Base-by-base conservation (phyloP, 305 asterid genomes). In the Fraxinus platypoda region DNA sequence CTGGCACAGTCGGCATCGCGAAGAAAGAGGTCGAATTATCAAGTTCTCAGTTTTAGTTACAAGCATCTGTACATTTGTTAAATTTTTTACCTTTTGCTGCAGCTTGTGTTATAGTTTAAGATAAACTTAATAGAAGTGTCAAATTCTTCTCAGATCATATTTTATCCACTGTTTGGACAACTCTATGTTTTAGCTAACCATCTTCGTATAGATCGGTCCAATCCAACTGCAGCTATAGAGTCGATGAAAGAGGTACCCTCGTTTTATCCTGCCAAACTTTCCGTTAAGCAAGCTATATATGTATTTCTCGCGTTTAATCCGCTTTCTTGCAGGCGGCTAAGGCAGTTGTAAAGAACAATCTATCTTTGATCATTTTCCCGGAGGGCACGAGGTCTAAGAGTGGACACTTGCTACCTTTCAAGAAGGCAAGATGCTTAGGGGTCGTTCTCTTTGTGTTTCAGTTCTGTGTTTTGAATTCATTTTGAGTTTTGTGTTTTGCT, bases 1-100 rank as follows among this genome's bases (percentile, higher is more conserved):
- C 89, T 21, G 89, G 93, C 75, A 88, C 88, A 15, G 91, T 90
- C 71, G 90, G 89, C 81, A 85, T 88, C 43, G 93, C 93, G 0
- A 88, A 88, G 76, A 90, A 90, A 84, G 93, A 90, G 91, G 92
- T 88, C 26, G 4, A 33, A 66, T 25, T 3, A 64, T 64, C 33
- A 3, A 25, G 4, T 11, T 4, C 26, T 23, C 17, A 77, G 8
- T 54, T 54, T 54, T 54, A 54, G 66, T 54, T n/a, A 54, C 66
- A 54, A 54, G 3, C 9, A n/a, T 54, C 66, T 54, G 66, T 19
- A n/a, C 11, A 54, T 54, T n/a, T 54, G 66, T 54, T n/a, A n/a
- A n/a, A 15, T n/a, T 3, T 3, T 26, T 46, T 76, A 6, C 41
- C n/a, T 11, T 76, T 9, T 30, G 57, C 35, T 3, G 15, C 28